Base-by-base conservation (phyloP, 495 filamentous ascomycete genomes). In the Lasiosphaeris hirsuta region DNA sequence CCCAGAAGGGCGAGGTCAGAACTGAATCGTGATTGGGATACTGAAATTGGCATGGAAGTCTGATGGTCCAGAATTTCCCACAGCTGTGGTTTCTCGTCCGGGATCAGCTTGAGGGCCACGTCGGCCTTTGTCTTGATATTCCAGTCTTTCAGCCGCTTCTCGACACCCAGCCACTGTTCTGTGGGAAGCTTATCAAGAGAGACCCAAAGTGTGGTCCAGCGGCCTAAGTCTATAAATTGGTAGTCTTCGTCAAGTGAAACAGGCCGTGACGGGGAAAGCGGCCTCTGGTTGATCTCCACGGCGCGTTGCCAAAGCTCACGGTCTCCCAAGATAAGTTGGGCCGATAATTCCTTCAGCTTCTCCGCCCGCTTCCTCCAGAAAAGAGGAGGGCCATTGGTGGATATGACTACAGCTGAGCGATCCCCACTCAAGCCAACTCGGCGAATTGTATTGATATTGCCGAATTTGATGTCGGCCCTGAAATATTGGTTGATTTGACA, bases 211-310 rank as follows among this genome's bases (percentile, higher is more conserved):
- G 84, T 85, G 13, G 81, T 89, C 88, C 88, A 92, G 33, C 83
- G 79, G 23, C 91, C 92, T 51, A 95, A 83, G 71, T 97, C 89
- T 53, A 96, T 84, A 30, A 86, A 70, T 7, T 84, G 76, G 10
- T 74, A 69, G 7, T 66, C 57, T 42, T 82, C 86, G 4, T 75
- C 81, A 10, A 92, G 69, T 7, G 78, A 80, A 0, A 90, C 72
- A 6, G 66, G 56, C 10, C 14, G 17, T 0, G 80, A 70, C 1
- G 67, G 51, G 10, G 13, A 65, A 64, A n/a, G 64, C 46, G 0
- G 73, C 70, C 54, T 81, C 69, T 49, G 80, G 77, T 3, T 75
- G 43, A 97, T 81, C 36, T 88, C 78, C 0, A 90, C 90, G 51
- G 88, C 86, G 11, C 94, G 79, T 40, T 78, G 82, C 92, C 92